These are phyloP conservation scores for Blastobotrys elegans DNA, from an alignment of 1,139 yeast genomes.

Conservation along the genomic window DNA sequence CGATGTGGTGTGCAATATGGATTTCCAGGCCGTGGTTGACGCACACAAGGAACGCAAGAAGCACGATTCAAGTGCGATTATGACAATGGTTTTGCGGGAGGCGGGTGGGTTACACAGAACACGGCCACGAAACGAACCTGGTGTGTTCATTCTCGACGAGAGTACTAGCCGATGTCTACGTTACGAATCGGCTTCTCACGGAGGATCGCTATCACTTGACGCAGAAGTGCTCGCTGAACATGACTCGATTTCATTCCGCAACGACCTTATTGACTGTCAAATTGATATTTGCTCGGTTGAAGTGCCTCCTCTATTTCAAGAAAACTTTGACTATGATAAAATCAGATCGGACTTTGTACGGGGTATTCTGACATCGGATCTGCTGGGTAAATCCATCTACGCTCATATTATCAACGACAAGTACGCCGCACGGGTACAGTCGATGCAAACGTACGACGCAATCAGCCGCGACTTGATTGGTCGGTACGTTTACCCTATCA, in stretches of 20 bases:
- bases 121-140: conserved; percentile 62
- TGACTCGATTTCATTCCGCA: conserved; percentile 73
- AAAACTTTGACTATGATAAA: conserved; percentile 88
- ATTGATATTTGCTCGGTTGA: conserved; percentile 93
- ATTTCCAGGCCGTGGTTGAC: conserved; percentile 65
- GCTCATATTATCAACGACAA: conserved; percentile 71
- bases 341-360: conserved; percentile 82
- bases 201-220: conserved; percentile 58
- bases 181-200: conserved; percentile 51
- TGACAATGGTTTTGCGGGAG: conserved; percentile 87
- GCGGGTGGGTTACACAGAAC: conserved; percentile 86
- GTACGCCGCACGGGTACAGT: conserved; percentile 91
- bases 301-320: conserved; percentile 93
- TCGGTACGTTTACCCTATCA: conserved; percentile 89
- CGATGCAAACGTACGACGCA: conserved; percentile 89
- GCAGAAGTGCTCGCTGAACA: conserved; percentile 77
- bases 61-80: conserved; percentile 79
- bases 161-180: conserved; percentile 71
- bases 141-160: conserved; percentile 75
- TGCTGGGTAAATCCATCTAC: conserved; percentile 84
- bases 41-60: conserved; percentile 68
- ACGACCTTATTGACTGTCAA: conserved; percentile 92
- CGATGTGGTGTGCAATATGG: conserved; percentile 88
- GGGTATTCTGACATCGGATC: conserved; percentile 87
- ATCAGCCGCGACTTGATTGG: conserved; percentile 86